Conservation (phyloP, 768 basidiomycete species). For the Trametopsis cervina region DNA sequence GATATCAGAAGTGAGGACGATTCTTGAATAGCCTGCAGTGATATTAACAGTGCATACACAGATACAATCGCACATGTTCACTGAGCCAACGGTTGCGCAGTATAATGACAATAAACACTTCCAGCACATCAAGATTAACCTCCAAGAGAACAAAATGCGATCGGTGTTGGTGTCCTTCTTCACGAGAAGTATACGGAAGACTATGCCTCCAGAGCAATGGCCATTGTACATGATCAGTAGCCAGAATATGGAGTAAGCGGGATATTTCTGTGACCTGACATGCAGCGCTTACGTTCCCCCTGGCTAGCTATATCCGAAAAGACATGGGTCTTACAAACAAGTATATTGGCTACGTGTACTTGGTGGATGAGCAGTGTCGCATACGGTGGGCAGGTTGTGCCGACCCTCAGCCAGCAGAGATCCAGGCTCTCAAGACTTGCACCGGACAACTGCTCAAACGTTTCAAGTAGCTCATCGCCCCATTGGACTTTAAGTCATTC, state of each 20-base stretch:
- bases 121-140: slow-evolving; percentile 80
- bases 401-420: slow-evolving; percentile 72
- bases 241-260: slow-evolving; percentile 63
- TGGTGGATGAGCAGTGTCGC: slow-evolving; percentile 79
- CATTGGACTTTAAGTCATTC: too few relatives aligned
- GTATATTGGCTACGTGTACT: slow-evolving; percentile 86
- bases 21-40: not conserved
- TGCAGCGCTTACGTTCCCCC: too few relatives aligned
- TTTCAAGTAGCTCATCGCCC: not conserved
- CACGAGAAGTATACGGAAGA: slow-evolving; percentile 60
- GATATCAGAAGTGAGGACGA: slow-evolving; percentile 70
- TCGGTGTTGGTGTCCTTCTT: slow-evolving; percentile 85
- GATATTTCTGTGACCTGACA: not conserved
- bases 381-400: slow-evolving; percentile 93
- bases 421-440: slow-evolving; percentile 60
- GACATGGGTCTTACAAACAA: slow-evolving; percentile 85
- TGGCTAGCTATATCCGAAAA: slow-evolving; percentile 55
- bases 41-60: slow-evolving; percentile 22
- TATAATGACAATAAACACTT: slow-evolving; percentile 53
- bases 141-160: slow-evolving; percentile 92
- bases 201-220: slow-evolving; percentile 58
- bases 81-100: slow-evolving; percentile 43
- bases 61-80: slow-evolving; percentile 77
- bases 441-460: slow-evolving; percentile 62
- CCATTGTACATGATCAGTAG: slow-evolving; percentile 71